phyloP scores from a whole-genome alignment of 1,284 basidiomycete genomes.

The Moesziomyces antarcticus region DNA sequence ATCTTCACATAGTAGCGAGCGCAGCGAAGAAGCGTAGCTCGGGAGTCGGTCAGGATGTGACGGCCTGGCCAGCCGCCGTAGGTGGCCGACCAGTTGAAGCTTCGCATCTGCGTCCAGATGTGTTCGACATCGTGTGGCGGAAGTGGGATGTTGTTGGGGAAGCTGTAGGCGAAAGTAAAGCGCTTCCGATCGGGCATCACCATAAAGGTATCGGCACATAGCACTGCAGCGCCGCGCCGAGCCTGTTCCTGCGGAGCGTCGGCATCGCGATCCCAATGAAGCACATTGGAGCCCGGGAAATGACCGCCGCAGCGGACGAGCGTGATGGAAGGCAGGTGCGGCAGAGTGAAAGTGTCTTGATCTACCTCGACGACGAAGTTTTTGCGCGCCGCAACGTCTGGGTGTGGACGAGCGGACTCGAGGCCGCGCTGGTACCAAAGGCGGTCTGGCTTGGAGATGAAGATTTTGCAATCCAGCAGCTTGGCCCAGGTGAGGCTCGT shows the following conservation, averaged over 20 bases:
- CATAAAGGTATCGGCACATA: constrained; percentile 40
- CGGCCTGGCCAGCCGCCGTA: constrained; percentile 41
- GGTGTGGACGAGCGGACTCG: constrained; percentile 7
- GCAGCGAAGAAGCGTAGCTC: constrained; percentile 17
- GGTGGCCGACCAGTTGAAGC: constrained; percentile 27
- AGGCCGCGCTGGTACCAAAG: constrained; percentile 38
- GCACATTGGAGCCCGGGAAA: constrained; percentile 20
- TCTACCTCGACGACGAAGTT: constrained; percentile 16
- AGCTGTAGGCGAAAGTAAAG: constrained; percentile 35
- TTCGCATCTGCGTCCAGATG: constrained; percentile 38
- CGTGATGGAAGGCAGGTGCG: constrained; percentile 16
- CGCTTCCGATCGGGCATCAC: constrained; percentile 22
- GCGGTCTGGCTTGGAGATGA: constrained; percentile 38
- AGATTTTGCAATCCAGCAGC: constrained; percentile 42
- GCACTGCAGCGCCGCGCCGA: constrained; percentile 19
- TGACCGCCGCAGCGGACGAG: constrained; percentile 36
- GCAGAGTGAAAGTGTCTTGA: constrained; percentile 13
- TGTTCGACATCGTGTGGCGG: constrained; percentile 33
- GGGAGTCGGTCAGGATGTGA: constrained; percentile 28
- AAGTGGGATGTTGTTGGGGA: constrained; percentile 40
- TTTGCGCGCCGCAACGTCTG: constrained; percentile 28
- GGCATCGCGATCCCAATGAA: constrained; percentile 33
- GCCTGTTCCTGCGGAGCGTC: not conserved
- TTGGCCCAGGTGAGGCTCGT: constrained; percentile 34
- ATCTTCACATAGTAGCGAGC: constrained; percentile 34